Percentiles rank a stretch among this genome's conserved stretches.
phyloP scores from a whole-genome alignment of 1,284 basidiomycete genomes.

The Ustilago vetiveriae region DNA sequence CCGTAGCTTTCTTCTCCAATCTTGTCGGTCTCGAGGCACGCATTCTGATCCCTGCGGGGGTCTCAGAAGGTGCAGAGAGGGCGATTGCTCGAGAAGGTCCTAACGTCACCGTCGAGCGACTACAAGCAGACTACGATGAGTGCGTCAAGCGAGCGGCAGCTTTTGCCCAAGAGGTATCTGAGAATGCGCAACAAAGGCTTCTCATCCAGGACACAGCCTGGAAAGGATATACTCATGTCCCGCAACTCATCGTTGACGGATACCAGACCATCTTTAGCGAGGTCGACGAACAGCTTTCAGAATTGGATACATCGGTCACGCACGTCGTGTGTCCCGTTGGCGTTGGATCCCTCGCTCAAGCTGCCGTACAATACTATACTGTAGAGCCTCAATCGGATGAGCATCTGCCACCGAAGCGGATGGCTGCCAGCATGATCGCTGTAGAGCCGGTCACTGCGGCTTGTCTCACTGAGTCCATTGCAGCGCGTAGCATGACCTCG shows the following conservation, averaged over 20 bases:
- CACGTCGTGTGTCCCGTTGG: background rate
- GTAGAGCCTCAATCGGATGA: background rate
- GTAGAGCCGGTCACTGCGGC: background rate
- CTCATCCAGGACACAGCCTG: background rate
- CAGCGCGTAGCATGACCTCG: background rate
- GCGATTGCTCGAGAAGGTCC: background rate
- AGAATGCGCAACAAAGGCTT: background rate
- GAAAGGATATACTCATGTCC: background rate
- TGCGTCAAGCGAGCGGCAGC: background rate
- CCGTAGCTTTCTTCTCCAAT: background rate
- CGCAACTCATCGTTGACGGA: background rate
- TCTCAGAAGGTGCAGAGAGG: background rate
- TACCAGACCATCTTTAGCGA: slow-evolving; percentile 1
- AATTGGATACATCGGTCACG: background rate
- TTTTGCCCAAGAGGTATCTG: background rate
- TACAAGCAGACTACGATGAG: background rate
- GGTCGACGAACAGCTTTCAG: background rate
- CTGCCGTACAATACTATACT: background rate
- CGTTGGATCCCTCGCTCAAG: background rate
- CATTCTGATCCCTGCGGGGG: background rate
- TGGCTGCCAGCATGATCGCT: background rate
- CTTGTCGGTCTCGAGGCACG: background rate
- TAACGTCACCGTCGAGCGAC: background rate
- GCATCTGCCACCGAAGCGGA: background rate
- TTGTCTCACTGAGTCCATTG: background rate